A percentile compares a stretch with the other conserved stretches of the same genome.
Conservation (phyloP, 2,329 filamentous ascomycete genomes). For the Pezicula neosporulosa region DNA sequence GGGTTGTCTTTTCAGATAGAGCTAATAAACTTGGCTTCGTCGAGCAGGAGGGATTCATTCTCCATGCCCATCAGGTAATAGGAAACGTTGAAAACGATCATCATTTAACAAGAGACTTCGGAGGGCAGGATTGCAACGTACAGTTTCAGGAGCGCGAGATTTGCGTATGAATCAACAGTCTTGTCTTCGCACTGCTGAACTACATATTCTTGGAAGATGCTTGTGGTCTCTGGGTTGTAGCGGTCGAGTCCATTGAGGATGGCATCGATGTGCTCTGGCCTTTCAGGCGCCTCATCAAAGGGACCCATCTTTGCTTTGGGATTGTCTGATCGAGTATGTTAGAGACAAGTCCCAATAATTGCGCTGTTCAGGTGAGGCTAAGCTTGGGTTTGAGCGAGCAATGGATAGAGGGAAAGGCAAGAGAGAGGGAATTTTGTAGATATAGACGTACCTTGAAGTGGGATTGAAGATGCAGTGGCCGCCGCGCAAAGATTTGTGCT, state of each 20-base stretch:
- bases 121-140: constrained; percentile 51
- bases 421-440: too few relatives aligned
- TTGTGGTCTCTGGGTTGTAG: constrained; percentile 97
- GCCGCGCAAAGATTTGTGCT: too few relatives aligned
- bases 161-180: constrained; percentile 94
- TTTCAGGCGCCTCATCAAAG: constrained; percentile 86
- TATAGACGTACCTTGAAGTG: too few relatives aligned
- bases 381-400: too few relatives aligned
- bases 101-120: constrained; percentile 46
- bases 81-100: constrained; percentile 90
- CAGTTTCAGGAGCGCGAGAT: constrained; percentile 94
- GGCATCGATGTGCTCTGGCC: constrained; percentile 85
- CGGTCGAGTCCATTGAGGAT: constrained; percentile 97
- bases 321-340: too few relatives aligned
- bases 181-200: constrained; percentile 91
- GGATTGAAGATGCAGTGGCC: too few relatives aligned
- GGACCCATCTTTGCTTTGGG: constrained; percentile 29
- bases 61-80: constrained; percentile 79
- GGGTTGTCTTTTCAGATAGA: constrained; percentile 60
- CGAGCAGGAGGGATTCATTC: constrained; percentile 51
- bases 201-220: constrained; percentile 91
- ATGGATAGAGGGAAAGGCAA: too few relatives aligned
- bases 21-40: constrained; percentile 71
- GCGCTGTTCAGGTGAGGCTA: too few relatives aligned
- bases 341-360: too few relatives aligned